These are phyloP conservation scores for Aspergillus sp. DNA, from an alignment of 2,329 filamentous ascomycete species.

Conservation along the genomic window DNA sequence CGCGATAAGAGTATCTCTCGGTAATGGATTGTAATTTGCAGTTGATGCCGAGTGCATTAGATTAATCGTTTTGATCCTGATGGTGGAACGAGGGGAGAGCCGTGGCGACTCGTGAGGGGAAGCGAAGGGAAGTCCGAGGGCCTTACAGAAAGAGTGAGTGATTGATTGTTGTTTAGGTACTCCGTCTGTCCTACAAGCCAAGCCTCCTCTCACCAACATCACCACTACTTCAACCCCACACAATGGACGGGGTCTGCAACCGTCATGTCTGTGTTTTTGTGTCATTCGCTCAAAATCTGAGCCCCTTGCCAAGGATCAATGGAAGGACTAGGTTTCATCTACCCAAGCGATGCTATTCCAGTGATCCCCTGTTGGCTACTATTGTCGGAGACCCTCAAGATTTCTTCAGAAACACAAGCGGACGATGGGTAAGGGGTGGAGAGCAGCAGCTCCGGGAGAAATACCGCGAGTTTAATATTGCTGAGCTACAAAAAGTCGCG, in stretches of 20 bases:
- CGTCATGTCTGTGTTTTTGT: not conserved
- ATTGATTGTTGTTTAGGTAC: not conserved
- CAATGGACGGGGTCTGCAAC: not conserved
- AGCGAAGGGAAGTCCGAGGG: not conserved
- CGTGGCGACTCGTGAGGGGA: not conserved
- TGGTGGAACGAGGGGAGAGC: not conserved
- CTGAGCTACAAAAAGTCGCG: slow-evolving; percentile 32
- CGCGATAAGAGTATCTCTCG: slow-evolving; percentile 10
- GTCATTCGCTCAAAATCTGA: not conserved
- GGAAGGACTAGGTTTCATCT: not conserved
- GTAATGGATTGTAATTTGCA: not conserved
- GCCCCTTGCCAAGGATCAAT: not conserved
- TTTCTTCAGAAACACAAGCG: slow-evolving; percentile 33
- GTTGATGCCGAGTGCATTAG: not conserved
- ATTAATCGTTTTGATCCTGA: not conserved
- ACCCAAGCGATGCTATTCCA: not conserved
- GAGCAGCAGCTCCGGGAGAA: slow-evolving; percentile 32
- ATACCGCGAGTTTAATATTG: slow-evolving; percentile 35
- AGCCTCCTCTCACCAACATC: not conserved
- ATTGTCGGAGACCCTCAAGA: slow-evolving; percentile 5
- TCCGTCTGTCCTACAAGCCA: not conserved
- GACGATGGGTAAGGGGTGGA: slow-evolving; percentile 39
- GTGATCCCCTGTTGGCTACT: not conserved
- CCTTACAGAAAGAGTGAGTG: not conserved
- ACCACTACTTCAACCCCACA: not conserved